phyloP scores from a whole-genome alignment of 2,329 filamentous ascomycete species.

The Colletotrichum tropicale region DNA sequence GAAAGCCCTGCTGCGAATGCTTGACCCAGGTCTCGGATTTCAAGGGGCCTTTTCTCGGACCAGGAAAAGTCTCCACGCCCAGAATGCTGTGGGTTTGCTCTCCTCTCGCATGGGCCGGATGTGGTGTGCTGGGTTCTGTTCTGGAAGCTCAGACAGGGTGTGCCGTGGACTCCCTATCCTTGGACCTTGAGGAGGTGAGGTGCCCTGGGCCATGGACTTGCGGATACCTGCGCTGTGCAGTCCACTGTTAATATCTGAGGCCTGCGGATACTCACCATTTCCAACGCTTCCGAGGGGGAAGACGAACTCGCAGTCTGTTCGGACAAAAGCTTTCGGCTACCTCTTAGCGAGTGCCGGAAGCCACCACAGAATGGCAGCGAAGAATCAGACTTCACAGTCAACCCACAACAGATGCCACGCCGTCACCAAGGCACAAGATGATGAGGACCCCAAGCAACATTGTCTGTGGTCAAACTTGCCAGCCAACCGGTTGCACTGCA shows the following conservation, averaged over 20 bases:
- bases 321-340: background rate
- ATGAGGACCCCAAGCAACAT: background rate
- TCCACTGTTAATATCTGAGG: background rate
- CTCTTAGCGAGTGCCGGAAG: background rate
- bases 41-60: background rate
- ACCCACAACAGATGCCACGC: background rate
- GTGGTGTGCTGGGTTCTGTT: background rate
- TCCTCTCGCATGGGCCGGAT: constrained; percentile 1
- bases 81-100: background rate
- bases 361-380: background rate
- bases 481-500: background rate
- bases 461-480: background rate
- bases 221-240: background rate
- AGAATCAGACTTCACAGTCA: background rate
- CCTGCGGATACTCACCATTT: background rate
- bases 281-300: background rate
- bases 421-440: background rate
- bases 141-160: background rate
- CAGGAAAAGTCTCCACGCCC: background rate
- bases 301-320: background rate
- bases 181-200: background rate
- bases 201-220: background rate
- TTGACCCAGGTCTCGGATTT: background rate
- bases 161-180: background rate
- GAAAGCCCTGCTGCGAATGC: background rate